phyloP scores from a whole-genome alignment of 768 basidiomycete species.

The Fistulinella prunicolor region DNA sequence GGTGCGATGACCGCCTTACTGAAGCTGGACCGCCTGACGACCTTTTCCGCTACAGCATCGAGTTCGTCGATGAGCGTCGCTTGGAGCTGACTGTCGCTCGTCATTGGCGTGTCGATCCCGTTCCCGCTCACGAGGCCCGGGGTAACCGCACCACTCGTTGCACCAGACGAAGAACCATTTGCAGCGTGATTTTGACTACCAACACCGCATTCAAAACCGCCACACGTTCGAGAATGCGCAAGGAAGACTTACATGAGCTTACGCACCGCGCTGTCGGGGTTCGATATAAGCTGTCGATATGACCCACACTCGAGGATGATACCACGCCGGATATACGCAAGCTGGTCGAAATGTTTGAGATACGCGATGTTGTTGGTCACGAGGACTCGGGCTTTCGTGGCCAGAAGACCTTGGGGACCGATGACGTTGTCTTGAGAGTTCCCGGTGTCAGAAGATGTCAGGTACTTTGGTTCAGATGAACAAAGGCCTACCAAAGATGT shows the following conservation, averaged over 20 bases:
- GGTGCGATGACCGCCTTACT: conserved; percentile 50
- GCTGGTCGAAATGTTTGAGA: conserved; percentile 69
- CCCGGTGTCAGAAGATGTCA: neutral
- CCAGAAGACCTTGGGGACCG: conserved; percentile 78
- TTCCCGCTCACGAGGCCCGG: conserved; percentile 40
- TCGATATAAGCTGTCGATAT: conserved; percentile 56
- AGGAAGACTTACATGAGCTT: conserved; percentile 68
- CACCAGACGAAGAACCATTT: conserved; percentile 37
- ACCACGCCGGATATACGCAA: conserved; percentile 75
- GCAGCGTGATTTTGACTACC: conserved; percentile 46
- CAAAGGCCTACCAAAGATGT: conserved; percentile 62
- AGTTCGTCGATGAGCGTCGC: conserved; percentile 25
- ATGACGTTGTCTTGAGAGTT: conserved; percentile 63
- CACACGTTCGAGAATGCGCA: too few relatives aligned
- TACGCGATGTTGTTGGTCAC: conserved; percentile 90
- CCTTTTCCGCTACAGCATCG: conserved; percentile 48
- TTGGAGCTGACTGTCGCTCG: conserved; percentile 20
- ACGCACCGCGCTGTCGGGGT: conserved; percentile 61
- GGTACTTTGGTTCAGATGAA: too few relatives aligned
- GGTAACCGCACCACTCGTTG: conserved; percentile 45
- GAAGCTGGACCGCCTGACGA: conserved; percentile 56
- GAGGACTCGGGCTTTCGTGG: conserved; percentile 78
- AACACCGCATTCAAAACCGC: too few relatives aligned
- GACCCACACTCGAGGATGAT: conserved; percentile 77
- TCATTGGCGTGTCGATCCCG: conserved; percentile 18